A percentile compares a stretch with the other conserved stretches of the same genome.
These are phyloP conservation scores for Cutaneotrichosporon cavernicola DNA, from an alignment of 1,284 basidiomycete genomes.

Conservation along the genomic window DNA sequence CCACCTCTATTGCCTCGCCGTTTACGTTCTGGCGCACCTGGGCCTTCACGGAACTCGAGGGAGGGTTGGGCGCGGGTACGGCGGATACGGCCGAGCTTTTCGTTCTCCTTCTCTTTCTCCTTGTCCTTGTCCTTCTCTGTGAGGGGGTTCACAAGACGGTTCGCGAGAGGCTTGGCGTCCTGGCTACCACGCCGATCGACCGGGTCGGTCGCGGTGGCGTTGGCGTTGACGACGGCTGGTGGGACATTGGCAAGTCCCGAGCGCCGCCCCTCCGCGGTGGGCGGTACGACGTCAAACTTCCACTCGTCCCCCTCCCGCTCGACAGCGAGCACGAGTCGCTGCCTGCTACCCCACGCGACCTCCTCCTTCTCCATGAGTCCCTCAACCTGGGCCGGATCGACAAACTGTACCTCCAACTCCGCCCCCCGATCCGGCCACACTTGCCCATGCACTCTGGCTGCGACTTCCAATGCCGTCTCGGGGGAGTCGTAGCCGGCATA, in stretches of 20 bases:
- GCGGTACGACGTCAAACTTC: conserved; percentile 6
- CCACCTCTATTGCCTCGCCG: background rate
- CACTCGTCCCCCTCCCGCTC: conserved; percentile 10
- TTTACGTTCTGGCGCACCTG: background rate
- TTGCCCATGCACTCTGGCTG: conserved; percentile 30
- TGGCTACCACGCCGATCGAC: background rate
- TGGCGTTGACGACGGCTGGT: background rate
- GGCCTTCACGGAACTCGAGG: conserved; percentile 16
- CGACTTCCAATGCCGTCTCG: conserved; percentile 30
- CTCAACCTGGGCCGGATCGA: conserved; percentile 37
- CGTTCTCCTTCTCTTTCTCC: background rate
- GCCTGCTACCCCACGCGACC: conserved; percentile 46
- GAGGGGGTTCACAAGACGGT: background rate
- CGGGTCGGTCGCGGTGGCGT: no score
- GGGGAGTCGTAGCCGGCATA: conserved; percentile 39
- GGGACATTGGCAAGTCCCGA: background rate
- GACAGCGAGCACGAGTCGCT: conserved; percentile 40
- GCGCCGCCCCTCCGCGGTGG: conserved; percentile 3
- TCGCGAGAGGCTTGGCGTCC: background rate
- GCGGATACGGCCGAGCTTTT: background rate
- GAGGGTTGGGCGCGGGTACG: background rate
- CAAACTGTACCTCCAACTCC: conserved; percentile 44
- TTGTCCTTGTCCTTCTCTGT: no score
- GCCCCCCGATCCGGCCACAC: conserved; percentile 41
- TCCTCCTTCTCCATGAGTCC: conserved; percentile 44